Conservation (phyloP, 108 stramenopile species). For the Parietichytrium sp. region DNA sequence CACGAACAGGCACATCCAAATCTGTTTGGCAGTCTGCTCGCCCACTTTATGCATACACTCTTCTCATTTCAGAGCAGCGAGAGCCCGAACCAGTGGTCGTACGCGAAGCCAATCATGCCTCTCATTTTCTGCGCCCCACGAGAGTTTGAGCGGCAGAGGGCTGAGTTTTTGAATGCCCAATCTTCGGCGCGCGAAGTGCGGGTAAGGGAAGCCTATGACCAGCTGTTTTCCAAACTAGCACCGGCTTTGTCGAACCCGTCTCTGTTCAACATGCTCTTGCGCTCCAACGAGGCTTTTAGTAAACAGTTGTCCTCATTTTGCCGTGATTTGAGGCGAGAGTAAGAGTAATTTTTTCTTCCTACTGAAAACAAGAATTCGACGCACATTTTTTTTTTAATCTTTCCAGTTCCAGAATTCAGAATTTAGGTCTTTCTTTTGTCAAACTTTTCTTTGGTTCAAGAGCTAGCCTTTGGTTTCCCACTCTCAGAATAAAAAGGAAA, state of each 20-base stretch:
- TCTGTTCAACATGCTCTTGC: not conserved
- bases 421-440: too few species aligned
- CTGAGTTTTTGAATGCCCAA: not conserved
- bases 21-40: slow-evolving; percentile 13
- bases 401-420: too few species aligned
- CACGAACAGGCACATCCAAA: slow-evolving; percentile 38
- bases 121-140: slow-evolving; percentile 32
- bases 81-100: slow-evolving; percentile 25
- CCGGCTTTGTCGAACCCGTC: slow-evolving; percentile 26
- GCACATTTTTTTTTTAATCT: too few species aligned
- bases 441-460: too few species aligned
- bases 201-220: slow-evolving; percentile 9
- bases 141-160: slow-evolving; percentile 17
- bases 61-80: not conserved
- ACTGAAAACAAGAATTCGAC: too few species aligned
- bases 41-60: not conserved
- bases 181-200: slow-evolving; percentile 14
- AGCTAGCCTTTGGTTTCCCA: too few species aligned
- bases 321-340: not conserved
- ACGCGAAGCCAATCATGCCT: slow-evolving; percentile 38
- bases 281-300: slow-evolving; percentile 10
- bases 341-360: too few species aligned
- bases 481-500: too few species aligned
- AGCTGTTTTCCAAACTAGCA: slow-evolving; percentile 16
- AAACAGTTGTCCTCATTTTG: not conserved